phyloP scores from a whole-genome alignment of 1,139 yeast species.

The Saccharomycopsis crataegensis region DNA sequence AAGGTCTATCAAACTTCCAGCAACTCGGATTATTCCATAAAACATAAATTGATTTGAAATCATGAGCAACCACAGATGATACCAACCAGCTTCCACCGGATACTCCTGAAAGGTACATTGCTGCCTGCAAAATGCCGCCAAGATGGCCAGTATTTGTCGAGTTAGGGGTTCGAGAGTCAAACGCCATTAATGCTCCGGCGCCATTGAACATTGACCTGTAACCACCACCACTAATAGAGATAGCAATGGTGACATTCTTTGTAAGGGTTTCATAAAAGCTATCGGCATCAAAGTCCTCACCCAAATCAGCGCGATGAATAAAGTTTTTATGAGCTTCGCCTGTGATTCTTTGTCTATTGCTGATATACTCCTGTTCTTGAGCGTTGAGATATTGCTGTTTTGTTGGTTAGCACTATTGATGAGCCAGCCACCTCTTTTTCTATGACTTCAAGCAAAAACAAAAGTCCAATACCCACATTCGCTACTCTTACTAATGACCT shows the following conservation, averaged over 20 bases:
- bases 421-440: neutral
- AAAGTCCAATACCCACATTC: slow-evolving; percentile 5
- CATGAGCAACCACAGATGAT: slow-evolving; percentile 40
- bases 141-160: slow-evolving; percentile 29
- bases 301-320: slow-evolving; percentile 26
- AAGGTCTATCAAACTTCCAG: slow-evolving; percentile 40
- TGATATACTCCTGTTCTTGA: slow-evolving; percentile 35
- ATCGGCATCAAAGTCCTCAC: slow-evolving; percentile 27
- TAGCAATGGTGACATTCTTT: slow-evolving; percentile 37
- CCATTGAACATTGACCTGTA: slow-evolving; percentile 62
- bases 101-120: slow-evolving; percentile 51
- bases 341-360: slow-evolving; percentile 30
- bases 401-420: neutral
- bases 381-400: slow-evolving; percentile 14
- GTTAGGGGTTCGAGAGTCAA: slow-evolving; percentile 39
- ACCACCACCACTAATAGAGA: slow-evolving; percentile 71
- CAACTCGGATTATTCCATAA: slow-evolving; percentile 28
- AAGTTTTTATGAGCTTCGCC: slow-evolving; percentile 30
- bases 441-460: neutral
- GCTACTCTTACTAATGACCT: slow-evolving; percentile 7
- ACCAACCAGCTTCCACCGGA: slow-evolving; percentile 71
- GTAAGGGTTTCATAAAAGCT: slow-evolving; percentile 25
- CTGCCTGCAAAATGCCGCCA: slow-evolving; percentile 47
- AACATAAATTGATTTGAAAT: slow-evolving; percentile 38
- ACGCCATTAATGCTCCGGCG: slow-evolving; percentile 52